phyloP scores from a whole-genome alignment of 2,329 filamentous ascomycete genomes.

The Fusarium sp. region DNA sequence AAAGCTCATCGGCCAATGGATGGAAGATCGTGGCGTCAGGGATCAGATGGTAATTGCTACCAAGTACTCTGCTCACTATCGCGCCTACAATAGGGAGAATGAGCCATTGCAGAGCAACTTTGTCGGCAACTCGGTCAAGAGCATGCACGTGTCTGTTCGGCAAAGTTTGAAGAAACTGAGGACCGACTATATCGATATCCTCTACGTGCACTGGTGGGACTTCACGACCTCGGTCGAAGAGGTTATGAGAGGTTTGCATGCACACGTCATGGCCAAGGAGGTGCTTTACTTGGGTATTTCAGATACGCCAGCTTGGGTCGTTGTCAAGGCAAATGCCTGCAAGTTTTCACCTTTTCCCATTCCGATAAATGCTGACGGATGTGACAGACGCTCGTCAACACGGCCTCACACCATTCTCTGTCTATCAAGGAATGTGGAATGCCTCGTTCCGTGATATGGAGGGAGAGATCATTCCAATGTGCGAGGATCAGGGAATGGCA shows the following conservation, averaged over 20 bases:
- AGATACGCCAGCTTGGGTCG: conserved; percentile 53
- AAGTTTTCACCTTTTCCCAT: not conserved
- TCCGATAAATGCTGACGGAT: not conserved
- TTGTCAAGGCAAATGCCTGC: conserved; percentile 47
- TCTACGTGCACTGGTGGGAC: conserved; percentile 51
- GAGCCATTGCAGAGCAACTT: conserved; percentile 50
- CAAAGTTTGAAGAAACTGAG: conserved; percentile 59
- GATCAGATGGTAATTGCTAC: conserved; percentile 65
- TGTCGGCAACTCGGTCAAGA: conserved; percentile 57
- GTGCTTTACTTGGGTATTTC: conserved; percentile 52
- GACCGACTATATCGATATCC: conserved; percentile 53
- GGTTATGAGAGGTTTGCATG: conserved; percentile 22
- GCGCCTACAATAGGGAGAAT: conserved; percentile 22
- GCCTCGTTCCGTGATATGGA: conserved; percentile 49
- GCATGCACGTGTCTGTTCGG: conserved; percentile 57
- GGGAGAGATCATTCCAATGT: conserved; percentile 53
- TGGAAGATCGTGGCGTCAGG: conserved; percentile 59
- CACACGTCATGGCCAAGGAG: conserved; percentile 24
- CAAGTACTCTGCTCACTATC: conserved; percentile 63
- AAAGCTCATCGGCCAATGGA: conserved; percentile 68
- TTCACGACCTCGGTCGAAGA: conserved; percentile 28
- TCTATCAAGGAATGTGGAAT: conserved; percentile 53
- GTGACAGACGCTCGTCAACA: conserved; percentile 43
- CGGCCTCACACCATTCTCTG: conserved; percentile 46
- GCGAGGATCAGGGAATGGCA: conserved; percentile 57